Evolutionary conservation across 805 yeast genomes (phyloP), one percentile per base, ranked within the genome.

Genomic region (Starmera quercuum): DNA sequence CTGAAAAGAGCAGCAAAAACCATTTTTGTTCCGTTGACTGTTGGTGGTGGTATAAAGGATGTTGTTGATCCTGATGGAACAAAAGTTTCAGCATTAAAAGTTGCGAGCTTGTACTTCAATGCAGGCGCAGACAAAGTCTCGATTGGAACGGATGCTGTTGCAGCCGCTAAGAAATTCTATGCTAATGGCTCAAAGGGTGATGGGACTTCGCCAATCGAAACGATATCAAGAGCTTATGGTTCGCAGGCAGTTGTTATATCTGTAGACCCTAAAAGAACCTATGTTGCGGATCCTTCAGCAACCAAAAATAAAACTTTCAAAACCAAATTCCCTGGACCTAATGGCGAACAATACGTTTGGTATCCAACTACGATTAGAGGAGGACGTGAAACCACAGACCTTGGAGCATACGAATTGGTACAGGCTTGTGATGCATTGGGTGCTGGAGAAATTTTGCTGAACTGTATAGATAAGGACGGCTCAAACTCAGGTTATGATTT

Each of bases 111-210:
- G 44, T 92, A 92, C 55, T 92, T 92, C 69, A 71, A 86, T 40
- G 84, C 97, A 0, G 99, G 99, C 41, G 99, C 99, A 12, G 99
- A 92, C 59, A 92, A 92, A 55, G 95, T 92, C 6, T 84, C 95
- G 30, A 92, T 92, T 52, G 99, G 99, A n/a, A 75, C 95, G 7
- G 99, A 92, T 61, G 95, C 99, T 0, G 98, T 92, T 2, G 57
- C 61, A 32, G 95, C 95, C 21, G 97, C 97, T 4, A 95, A 87
- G 54, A 64, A 74, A 25, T 92, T 65, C 58, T 83, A 82, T 57
- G 71, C 66, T 1, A 64, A 65, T 31, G 81, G 79, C 27, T 58
- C 63, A 18, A 57, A 53, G 22, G 76, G 80, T 30, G 69, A 73
- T 29, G 98, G 98, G 0, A 68, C 63, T 2, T 70, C 95, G 0